Base-by-base conservation (phyloP, 2,329 filamentous ascomycete species). In the Xylariales sp. region DNA sequence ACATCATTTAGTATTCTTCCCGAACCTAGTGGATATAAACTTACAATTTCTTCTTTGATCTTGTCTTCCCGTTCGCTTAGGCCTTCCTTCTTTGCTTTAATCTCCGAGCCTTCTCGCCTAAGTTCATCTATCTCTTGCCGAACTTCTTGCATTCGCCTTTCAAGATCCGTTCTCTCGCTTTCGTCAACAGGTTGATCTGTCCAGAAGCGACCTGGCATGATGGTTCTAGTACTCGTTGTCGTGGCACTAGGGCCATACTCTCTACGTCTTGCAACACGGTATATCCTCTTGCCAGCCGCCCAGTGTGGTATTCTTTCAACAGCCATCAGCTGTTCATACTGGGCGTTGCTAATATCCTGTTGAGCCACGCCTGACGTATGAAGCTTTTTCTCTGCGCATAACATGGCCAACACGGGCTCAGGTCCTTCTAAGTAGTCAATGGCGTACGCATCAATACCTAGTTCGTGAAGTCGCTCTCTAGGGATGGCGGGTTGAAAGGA, bases 371-470 rank as follows among this genome's bases (percentile, higher is more conserved):
- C 93, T 5, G 90, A 90, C 32, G 83, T 82, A 73, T 97, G 89
- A 6, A 97, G 79, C 61, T 83, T 86, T 65, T 86, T 88, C 72
- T 92, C 90, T 12, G 89, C 86, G 78, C 94, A 97, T 28, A 99
- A 86, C 91, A 97, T 96, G 6, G 93, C 91, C 41, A 98, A 82
- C 1, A 99, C 93, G 1, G 92, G 87, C 1, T 91, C 89, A 0
- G 97, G 97, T 0, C 95, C 96, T 41, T 90, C 86, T 5, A 99
- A 77, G 66, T 87, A 93, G 75, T 98, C 92, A 32, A 92, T 84
- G 0, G 93, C 90, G 81, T 92, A 97, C 1, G 91, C 90, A 70
- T 97, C 91, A 57, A 99, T 87, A 0, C 93, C 93, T 79, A 89
- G 65, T 48, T 74, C 67, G 60, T 75, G 75, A 64, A 93, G 79